phyloP scores from a whole-genome alignment of 2,329 filamentous ascomycete genomes.

The Fusarium mangiferae region DNA sequence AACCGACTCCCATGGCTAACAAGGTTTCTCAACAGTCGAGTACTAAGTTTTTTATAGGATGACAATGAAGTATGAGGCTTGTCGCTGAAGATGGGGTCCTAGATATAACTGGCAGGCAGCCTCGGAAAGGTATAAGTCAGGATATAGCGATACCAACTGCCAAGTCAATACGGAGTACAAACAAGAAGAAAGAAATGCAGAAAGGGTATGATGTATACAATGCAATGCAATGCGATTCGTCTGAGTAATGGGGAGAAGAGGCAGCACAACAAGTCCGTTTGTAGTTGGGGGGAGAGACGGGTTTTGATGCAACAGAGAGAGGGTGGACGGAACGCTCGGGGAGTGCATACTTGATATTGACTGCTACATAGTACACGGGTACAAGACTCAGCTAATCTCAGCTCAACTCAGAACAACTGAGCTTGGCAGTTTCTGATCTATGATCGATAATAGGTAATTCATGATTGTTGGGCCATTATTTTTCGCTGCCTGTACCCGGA shows the following conservation, averaged over 20 bases:
- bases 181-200: not conserved
- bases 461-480: not conserved
- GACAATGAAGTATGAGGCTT: not conserved
- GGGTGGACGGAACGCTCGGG: slow-evolving; percentile 21
- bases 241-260: not conserved
- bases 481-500: slow-evolving; percentile 12
- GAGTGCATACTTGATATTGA: not conserved
- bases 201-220: not conserved
- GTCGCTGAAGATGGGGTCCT: not conserved
- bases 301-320: slow-evolving; percentile 26
- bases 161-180: not conserved
- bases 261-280: not conserved
- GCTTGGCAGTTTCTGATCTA: not conserved
- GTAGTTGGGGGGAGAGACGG: not conserved
- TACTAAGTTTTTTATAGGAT: not conserved
- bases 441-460: not conserved
- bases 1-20: slow-evolving; percentile 52
- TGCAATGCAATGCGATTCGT: not conserved
- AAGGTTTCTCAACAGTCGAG: not conserved
- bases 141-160: not conserved
- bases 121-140: not conserved
- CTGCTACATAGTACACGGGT: slow-evolving; percentile 2
- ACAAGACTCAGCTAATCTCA: not conserved
- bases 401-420: not conserved
- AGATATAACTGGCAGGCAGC: not conserved